Evolutionary conservation across 2,329 filamentous ascomycete species (phyloP), one percentile per base, ranked within the genome.

Genomic region (Claviceps citrina): DNA sequence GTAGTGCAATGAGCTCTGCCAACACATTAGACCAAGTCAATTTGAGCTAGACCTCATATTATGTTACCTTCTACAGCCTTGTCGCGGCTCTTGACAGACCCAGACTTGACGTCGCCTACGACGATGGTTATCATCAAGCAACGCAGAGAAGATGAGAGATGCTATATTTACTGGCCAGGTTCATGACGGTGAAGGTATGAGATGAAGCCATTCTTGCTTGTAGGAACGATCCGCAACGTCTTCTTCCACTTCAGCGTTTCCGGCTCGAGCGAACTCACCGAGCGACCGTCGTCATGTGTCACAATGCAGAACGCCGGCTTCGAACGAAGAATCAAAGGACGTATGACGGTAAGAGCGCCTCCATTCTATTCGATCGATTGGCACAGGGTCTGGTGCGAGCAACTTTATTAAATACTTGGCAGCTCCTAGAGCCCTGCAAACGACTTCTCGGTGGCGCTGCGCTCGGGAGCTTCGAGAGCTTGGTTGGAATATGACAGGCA

Each of bases 51-150:
- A 19, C 4, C 26, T 15, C 12, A 30, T 18, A 20, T n/a, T 37
- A 7, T 2, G 54, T 38, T 49, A 66, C 63, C 62, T 46, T 65
- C 62, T 1, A 67, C 46, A 9, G 62, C 63, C 26, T 58, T 55
- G 22, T 61, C 58, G 24, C 63, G 59, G 33, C 61, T 55, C 46
- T 58, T 65, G 31, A 59, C 19, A 22, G 53, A 51, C 7, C 54
- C 55, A 15, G 53, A 54, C 38, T 56, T 59, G 34, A 62, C 53
- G 34, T 57, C 52, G 18, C 49, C 61, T 65, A 43, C 16, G 25
- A 20, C 35, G 15, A 33, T 27, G 16, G 40, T 41, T 32, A 27
- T 20, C 15, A 10, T 41, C 50, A 22, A 52, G 47, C 32, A 28
- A 20, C 24, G 20, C 38, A 20, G 35, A 19, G 12, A 39, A 38